phyloP scores from a whole-genome alignment of 2,329 filamentous ascomycete genomes.

The Cladophialophora immunda region DNA sequence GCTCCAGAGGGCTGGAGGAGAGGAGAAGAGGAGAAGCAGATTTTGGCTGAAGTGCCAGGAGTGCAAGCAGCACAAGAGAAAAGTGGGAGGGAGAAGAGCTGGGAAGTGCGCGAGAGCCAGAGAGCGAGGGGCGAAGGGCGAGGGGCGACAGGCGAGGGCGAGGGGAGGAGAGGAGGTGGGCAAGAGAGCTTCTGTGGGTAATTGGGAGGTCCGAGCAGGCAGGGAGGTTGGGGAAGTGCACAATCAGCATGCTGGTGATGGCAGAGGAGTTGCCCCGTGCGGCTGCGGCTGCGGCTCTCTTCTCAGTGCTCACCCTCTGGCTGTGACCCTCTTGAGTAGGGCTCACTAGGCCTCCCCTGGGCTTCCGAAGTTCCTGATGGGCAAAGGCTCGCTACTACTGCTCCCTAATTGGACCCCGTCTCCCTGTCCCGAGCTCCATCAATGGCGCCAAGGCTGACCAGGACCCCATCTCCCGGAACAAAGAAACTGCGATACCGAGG shows the following conservation, averaged over 20 bases:
- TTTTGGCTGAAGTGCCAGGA: neutral
- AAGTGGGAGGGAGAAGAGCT: constrained; percentile 10
- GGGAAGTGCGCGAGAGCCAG: constrained; percentile 18
- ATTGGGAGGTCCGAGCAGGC: neutral
- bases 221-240: constrained; percentile 13
- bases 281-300: neutral
- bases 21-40: constrained; percentile 4
- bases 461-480: neutral
- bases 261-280: neutral
- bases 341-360: neutral
- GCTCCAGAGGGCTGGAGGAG: constrained; percentile 18
- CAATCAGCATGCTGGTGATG: neutral
- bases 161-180: neutral
- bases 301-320: neutral
- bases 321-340: neutral
- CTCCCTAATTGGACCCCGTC: neutral
- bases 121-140: constrained; percentile 1
- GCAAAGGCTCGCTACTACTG: neutral
- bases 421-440: neutral
- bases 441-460: neutral
- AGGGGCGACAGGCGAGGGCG: neutral
- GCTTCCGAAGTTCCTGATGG: constrained; percentile 2
- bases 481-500: constrained; percentile 7
- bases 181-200: neutral
- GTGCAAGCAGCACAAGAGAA: neutral